Evolutionary conservation across 2,329 filamentous ascomycete species (phyloP), one percentile per base, ranked within the genome.

Genomic region (Arthrobotrys pseudoclavata): DNA sequence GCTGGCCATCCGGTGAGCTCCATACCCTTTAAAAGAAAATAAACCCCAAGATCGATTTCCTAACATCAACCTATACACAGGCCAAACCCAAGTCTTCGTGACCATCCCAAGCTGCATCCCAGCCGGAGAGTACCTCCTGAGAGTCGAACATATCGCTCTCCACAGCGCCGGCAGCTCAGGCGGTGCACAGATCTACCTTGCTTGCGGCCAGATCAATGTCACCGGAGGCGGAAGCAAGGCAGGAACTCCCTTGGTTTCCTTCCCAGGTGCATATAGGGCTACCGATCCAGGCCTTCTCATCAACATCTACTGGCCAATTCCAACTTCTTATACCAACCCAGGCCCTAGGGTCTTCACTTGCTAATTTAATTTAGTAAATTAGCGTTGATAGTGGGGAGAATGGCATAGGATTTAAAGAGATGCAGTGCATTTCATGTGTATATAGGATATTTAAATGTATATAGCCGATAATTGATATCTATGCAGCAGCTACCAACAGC

Each of bases 81-180:
- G 74, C 12, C 74, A 77, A 67, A 77, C 74, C 74, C 81, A 82
- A 4, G 83, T 80, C 82, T 72, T 82, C 74, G 31, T 84, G 84
- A 50, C 83, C 0, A 83, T 86, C 34, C 85, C 85, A 1, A 81
- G 80, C 29, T 82, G 81, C 45, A 82, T 82, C 0, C 85, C 85
- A 3, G 80, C 82, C 3, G 85, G 85, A 10, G 82, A 86, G 76
- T 86, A 86, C 80, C 81, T 87, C 7, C 80, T 86, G 18, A 82
- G 85, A 9, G 82, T 85, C 52, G 85, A 87, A 81, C 85, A 86
- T 76, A 85, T 87, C 64, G 86, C 82, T 10, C 83, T 87, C 29
- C 85, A 86, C 81, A 84, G 85, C 79, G 85, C 84, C 4, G 79
- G 80, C 50, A 70, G 76, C 12, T 55, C 79, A n/a, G 81, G 81